Evolutionary conservation across 768 basidiomycete genomes (phyloP).

Genomic region (Trametes cubensis): DNA sequence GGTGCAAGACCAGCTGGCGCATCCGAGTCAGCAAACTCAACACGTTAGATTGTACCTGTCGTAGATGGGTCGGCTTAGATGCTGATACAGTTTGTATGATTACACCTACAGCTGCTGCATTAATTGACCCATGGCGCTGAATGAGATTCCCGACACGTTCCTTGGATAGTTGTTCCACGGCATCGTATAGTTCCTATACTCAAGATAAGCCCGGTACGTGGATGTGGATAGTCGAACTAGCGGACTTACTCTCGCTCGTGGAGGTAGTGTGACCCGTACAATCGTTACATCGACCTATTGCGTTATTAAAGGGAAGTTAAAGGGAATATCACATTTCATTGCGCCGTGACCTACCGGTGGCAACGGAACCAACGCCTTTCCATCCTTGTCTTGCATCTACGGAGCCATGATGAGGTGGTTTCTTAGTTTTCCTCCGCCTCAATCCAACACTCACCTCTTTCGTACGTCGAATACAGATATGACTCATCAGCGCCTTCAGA

Average conservation of each 20-base stretch:
- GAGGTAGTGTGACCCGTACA: conserved; percentile 65
- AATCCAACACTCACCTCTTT: conserved; percentile 59
- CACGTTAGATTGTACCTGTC: conserved; percentile 67
- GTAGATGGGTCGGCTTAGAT: not conserved
- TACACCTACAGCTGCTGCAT: conserved; percentile 41
- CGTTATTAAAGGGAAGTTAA: too few relatives aligned
- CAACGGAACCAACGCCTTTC: conserved; percentile 71
- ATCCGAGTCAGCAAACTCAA: conserved; percentile 85
- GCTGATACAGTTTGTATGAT: not conserved
- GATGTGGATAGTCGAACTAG: not conserved
- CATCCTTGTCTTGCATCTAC: conserved; percentile 83
- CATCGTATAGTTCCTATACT: conserved; percentile 63
- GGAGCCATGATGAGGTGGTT: not conserved
- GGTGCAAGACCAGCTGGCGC: conserved; percentile 81
- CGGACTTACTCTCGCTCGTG: conserved; percentile 62
- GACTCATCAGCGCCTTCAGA: conserved; percentile 71
- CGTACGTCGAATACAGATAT: conserved; percentile 78
- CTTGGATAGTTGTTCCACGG: conserved; percentile 64
- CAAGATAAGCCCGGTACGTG: not conserved
- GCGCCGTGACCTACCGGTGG: conserved; percentile 55
- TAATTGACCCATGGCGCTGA: conserved; percentile 40
- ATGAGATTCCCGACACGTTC: conserved; percentile 63
- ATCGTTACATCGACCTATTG: conserved; percentile 75
- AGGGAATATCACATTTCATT: not conserved
- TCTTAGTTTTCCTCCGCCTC: not conserved